These are phyloP conservation scores for Saccharomycopsis javanensis DNA, from an alignment of 805 yeast genomes.

Conservation along the genomic window DNA sequence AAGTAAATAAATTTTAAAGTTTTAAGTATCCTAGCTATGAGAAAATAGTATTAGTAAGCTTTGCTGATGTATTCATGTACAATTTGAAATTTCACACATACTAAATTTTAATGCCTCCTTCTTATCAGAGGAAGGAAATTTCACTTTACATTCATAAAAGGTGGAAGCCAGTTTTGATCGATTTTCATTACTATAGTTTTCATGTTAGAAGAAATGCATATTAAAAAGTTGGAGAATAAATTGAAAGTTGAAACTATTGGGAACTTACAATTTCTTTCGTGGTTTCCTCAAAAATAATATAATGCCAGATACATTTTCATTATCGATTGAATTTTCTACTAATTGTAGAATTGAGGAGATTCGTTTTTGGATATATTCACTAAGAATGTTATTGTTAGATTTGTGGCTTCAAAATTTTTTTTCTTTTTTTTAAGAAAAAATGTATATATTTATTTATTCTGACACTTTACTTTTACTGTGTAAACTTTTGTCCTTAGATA, in stretches of 20 bases:
- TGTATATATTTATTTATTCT: no score
- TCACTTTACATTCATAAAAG: background rate
- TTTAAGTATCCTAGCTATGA: slow-evolving; percentile 10
- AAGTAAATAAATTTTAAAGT: slow-evolving; percentile 9
- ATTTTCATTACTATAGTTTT: background rate
- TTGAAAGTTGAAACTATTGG: no score
- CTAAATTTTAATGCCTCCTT: slow-evolving; percentile 8
- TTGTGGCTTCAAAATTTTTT: no score
- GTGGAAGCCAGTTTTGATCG: background rate
- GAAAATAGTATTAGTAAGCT: background rate
- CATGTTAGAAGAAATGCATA: background rate
- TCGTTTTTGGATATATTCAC: background rate
- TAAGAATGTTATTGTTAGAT: background rate
- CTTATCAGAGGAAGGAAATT: slow-evolving; percentile 7
- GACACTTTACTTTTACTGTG: no score
- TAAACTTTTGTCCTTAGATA: no score
- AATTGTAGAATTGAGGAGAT: slow-evolving; percentile 5
- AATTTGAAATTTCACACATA: background rate
- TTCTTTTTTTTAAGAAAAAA: no score
- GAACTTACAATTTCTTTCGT: background rate
- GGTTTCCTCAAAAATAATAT: background rate
- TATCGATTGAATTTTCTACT: slow-evolving; percentile 9
- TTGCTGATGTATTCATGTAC: no score
- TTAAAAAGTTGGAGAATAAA: no score
- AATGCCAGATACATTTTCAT: slow-evolving; percentile 8